Base-by-base conservation (phyloP, 2,329 filamentous ascomycete species). In the Aspergillus sp. region DNA sequence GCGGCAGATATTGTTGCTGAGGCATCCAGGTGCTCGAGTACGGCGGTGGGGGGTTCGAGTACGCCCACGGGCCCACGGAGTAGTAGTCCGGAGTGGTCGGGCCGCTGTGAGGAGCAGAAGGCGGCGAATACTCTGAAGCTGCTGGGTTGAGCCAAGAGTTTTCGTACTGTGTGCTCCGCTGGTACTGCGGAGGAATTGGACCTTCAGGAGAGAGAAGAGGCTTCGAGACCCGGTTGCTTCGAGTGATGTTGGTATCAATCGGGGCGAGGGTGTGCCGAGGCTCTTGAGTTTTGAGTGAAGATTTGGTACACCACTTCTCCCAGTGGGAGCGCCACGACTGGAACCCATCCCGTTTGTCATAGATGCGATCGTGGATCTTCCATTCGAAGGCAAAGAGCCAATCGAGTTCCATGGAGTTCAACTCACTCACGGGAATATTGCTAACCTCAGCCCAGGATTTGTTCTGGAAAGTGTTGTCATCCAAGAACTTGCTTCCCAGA, bases 401-500 rank as follows among this genome's bases (percentile, higher is more conserved):
- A 66, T 96, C 89, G 67, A 89, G 85, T 79, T 97, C 93, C 73
- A 96, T 84, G 59, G 83, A 81, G 77, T 96, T 96, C 65, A 97
- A 82, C 70, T 96, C 91, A 3, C 83, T 77, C 18, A 96, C 91
- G 32, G 88, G 82, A 64, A 97, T 96, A 60, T 90, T 91, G 75
- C 91, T 96, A 52, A 97, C 93, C 71, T 97, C 93, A 5, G 93
- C 91, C 93, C 93, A 97, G 1, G 93, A 96, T 55, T 91, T 89
- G 78, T 96, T 97, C 81, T 96, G 93, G 77, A 97, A 97, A 5
- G 93, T 97, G 77, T 96, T 96, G 81, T 96, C 93, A 69, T 97
- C 93, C 64, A 96, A 81, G 69, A 96, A 97, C 79, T 97, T 97
- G 85, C 91, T 96, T 59, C 91, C 93, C 53, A 97, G 82, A 51